phyloP scores from a whole-genome alignment of 768 basidiomycete species.

The Trametes cinnabarina region DNA sequence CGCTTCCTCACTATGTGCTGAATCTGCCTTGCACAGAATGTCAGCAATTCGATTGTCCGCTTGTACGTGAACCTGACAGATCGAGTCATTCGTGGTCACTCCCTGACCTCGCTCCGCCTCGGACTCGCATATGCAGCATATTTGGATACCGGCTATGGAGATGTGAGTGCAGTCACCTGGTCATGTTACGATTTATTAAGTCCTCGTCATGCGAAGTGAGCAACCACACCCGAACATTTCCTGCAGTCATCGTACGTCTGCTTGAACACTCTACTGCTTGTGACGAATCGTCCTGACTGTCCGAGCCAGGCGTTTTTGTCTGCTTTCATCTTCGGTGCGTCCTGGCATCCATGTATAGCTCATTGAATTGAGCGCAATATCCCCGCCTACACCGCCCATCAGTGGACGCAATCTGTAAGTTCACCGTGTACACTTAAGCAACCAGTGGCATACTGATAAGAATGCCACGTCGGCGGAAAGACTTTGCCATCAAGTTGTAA shows the following conservation, averaged over 20 bases:
- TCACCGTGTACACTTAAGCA: neutral
- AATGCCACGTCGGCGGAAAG: neutral
- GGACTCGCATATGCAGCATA: neutral
- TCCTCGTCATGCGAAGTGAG: constrained; percentile 1
- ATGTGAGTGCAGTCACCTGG: neutral
- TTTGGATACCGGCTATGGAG: constrained; percentile 21
- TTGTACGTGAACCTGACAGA: neutral
- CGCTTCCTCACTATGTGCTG: neutral
- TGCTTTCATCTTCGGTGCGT: constrained; percentile 5
- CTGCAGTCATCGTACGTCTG: constrained; percentile 5
- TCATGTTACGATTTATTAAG: too few relatives aligned
- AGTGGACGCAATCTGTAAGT: neutral
- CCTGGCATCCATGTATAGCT: neutral
- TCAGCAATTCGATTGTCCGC: constrained; percentile 22
- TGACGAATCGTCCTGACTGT: neutral
- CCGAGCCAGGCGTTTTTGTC: neutral
- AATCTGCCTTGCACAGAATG: neutral
- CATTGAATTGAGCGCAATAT: neutral
- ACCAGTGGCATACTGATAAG: neutral
- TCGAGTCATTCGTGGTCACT: neutral
- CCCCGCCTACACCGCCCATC: too few relatives aligned
- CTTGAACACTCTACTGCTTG: neutral
- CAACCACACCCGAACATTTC: constrained; percentile 1
- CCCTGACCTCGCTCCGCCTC: neutral
- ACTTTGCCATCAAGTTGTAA: constrained; percentile 1